phyloP scores from a whole-genome alignment of 2,329 filamentous ascomycete species.

The Cladosporium phlei region DNA sequence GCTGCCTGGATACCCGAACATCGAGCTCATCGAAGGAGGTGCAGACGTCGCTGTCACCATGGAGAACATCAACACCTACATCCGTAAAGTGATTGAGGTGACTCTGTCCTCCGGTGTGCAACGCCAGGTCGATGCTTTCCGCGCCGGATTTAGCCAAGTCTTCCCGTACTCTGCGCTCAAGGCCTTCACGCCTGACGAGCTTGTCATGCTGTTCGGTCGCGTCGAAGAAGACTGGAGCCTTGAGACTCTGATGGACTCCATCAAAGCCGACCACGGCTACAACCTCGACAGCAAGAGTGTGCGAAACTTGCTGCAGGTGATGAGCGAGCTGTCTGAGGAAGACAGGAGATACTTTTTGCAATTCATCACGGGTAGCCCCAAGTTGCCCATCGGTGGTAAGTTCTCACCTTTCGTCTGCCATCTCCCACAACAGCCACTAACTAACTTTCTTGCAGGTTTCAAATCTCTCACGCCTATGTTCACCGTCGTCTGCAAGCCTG shows the following conservation, averaged over 20 bases:
- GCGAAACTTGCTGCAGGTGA: slow-evolving; percentile 84
- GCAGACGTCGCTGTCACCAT: slow-evolving; percentile 73
- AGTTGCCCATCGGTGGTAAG: slow-evolving; percentile 94
- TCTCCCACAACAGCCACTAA: slow-evolving; percentile 18
- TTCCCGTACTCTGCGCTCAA: slow-evolving; percentile 91
- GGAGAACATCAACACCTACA: slow-evolving; percentile 82
- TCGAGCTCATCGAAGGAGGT: slow-evolving; percentile 75
- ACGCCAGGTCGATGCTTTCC: slow-evolving; percentile 86
- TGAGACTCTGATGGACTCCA: slow-evolving; percentile 94
- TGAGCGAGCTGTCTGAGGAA: slow-evolving; percentile 74
- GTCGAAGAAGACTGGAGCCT: slow-evolving; percentile 96
- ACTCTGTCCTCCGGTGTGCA: slow-evolving; percentile 86
- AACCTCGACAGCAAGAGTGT: slow-evolving; percentile 98
- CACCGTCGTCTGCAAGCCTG: slow-evolving; percentile 98
- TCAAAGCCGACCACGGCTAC: slow-evolving; percentile 97
- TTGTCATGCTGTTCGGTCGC: slow-evolving; percentile 89
- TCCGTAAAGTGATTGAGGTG: slow-evolving; percentile 86
- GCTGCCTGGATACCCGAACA: slow-evolving; percentile 79
- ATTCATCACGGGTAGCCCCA: slow-evolving; percentile 96
- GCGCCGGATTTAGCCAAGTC: slow-evolving; percentile 84
- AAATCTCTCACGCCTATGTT: slow-evolving; percentile 97
- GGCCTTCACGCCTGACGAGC: slow-evolving; percentile 90
- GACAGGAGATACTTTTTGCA: slow-evolving; percentile 92
- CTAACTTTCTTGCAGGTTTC: slow-evolving; percentile 61
- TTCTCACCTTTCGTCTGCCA: slow-evolving; percentile 18